phyloP scores from a whole-genome alignment of 257 asterid genomes.

The Capsicum chinense region DNA sequence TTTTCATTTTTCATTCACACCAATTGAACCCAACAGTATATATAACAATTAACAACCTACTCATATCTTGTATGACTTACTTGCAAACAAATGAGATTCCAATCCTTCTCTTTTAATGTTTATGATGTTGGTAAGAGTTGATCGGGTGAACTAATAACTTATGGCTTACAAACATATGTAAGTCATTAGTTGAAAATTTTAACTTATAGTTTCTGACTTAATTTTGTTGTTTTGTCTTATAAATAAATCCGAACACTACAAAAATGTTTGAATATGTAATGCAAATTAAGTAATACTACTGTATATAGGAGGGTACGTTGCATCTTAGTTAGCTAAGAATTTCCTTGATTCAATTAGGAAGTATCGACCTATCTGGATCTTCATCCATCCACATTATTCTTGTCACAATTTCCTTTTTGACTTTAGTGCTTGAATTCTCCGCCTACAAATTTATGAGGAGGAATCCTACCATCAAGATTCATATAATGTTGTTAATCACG shows the following conservation, averaged over 20 bases:
- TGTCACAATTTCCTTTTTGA: neutral
- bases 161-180: too few relatives aligned
- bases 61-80: too few relatives aligned
- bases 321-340: conserved; percentile 11
- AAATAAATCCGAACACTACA: too few relatives aligned
- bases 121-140: neutral
- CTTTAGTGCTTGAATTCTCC: conserved; percentile 7
- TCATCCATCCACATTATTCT: neutral
- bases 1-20: too few relatives aligned
- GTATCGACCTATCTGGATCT: neutral
- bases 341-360: neutral
- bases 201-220: too few relatives aligned
- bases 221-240: too few relatives aligned
- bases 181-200: too few relatives aligned
- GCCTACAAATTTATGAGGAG: neutral
- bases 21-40: too few relatives aligned
- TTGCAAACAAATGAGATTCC: too few relatives aligned
- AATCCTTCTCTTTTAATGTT: neutral
- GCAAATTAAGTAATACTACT: neutral
- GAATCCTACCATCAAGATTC: conserved; percentile 23
- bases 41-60: too few relatives aligned
- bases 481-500: neutral
- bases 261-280: too few relatives aligned
- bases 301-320: neutral
- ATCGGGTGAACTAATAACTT: too few relatives aligned